These are phyloP conservation scores for Furcasterigmium sp. DNA, from an alignment of 2,329 filamentous ascomycete species.

Conservation along the genomic window DNA sequence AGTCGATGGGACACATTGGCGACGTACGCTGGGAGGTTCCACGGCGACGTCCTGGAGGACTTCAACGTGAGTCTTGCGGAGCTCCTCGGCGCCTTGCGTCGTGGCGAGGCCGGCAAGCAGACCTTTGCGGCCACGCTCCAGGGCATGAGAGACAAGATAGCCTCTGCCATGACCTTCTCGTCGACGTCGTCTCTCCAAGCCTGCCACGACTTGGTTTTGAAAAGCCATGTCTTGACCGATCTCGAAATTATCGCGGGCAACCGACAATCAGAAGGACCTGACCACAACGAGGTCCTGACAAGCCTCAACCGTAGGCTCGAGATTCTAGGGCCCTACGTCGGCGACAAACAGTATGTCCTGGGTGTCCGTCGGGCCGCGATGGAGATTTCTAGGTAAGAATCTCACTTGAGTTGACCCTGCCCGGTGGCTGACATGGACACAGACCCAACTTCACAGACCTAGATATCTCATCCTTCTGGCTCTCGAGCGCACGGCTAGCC, in stretches of 20 bases:
- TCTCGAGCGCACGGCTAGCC: conserved; percentile 78
- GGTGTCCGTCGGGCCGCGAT: conserved; percentile 83
- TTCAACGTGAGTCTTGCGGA: conserved; percentile 78
- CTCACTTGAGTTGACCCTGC: background rate
- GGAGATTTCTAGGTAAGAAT: conserved; percentile 62
- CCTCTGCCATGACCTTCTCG: conserved; percentile 68
- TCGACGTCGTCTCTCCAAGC: conserved; percentile 76
- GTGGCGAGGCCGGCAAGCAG: conserved; percentile 40
- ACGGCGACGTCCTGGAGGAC: conserved; percentile 50
- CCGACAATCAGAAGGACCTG: conserved; percentile 32
- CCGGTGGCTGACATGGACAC: background rate
- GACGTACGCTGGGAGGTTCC: conserved; percentile 55
- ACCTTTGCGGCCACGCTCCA: conserved; percentile 54
- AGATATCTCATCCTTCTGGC: conserved; percentile 80
- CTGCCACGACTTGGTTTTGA: conserved; percentile 79
- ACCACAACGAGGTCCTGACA: conserved; percentile 39
- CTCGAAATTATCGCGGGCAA: conserved; percentile 67
- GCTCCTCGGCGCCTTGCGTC: conserved; percentile 53
- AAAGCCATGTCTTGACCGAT: conserved; percentile 83
- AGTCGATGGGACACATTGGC: conserved; percentile 73
- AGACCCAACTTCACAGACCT: conserved; percentile 59
- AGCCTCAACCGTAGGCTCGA: conserved; percentile 74
- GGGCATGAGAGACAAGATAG: conserved; percentile 63
- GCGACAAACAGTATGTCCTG: conserved; percentile 90
- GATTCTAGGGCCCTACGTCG: conserved; percentile 79